A percentile compares a stretch with the other conserved stretches of the same genome.
These are phyloP conservation scores for Aurantiochytrium sp. DNA, from an alignment of 108 stramenopile genomes.

Conservation along the genomic window DNA sequence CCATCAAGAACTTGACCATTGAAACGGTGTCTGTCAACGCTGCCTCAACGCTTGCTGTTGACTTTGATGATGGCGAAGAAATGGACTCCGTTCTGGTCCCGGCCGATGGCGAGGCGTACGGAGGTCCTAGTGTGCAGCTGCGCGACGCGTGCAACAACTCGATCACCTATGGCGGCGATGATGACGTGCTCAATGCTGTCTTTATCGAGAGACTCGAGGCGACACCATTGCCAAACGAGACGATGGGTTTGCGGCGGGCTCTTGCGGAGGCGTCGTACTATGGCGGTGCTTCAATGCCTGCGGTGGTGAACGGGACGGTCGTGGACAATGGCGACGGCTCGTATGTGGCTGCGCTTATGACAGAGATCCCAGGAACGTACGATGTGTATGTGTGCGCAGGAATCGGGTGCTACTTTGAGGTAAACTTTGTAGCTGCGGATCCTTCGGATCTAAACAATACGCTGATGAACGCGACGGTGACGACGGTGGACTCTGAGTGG, in stretches of 20 bases:
- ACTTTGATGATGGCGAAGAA: background rate
- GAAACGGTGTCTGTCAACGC: background rate
- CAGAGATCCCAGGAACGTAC: background rate
- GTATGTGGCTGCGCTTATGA: background rate
- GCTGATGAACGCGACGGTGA: background rate
- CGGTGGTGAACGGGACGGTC: background rate
- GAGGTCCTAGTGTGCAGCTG: background rate
- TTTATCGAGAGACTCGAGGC: background rate
- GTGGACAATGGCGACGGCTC: background rate
- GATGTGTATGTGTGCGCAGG: background rate
- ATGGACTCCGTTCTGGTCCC: background rate
- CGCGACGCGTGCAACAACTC: background rate
- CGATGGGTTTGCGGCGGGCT: background rate
- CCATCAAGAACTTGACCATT: background rate
- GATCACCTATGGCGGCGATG: background rate
- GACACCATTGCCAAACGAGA: background rate
- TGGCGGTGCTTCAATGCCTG: background rate
- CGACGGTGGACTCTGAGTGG: background rate
- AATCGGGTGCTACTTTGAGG: background rate
- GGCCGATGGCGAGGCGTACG: background rate
- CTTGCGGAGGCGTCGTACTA: background rate
- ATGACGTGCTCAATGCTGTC: background rate
- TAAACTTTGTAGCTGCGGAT: background rate
- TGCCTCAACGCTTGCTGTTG: background rate
- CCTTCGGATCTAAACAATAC: background rate